Evolutionary conservation across 2,329 filamentous ascomycete genomes (phyloP).

Genomic region (Cladophialophora chaetospira): DNA sequence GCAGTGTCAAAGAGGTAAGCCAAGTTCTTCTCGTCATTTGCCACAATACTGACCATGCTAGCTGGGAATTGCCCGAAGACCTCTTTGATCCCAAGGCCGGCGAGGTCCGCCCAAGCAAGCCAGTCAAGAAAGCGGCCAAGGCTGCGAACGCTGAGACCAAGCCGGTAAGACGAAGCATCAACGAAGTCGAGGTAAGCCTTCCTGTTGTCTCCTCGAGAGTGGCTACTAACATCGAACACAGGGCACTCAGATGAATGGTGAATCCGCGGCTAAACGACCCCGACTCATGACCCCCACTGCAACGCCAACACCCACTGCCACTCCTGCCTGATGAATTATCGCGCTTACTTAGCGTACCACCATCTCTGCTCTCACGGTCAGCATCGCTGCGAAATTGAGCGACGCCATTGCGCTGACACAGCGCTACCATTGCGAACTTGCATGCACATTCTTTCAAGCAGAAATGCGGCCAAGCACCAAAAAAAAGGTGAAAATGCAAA

Average conservation of each 20-base stretch:
- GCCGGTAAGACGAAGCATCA: slow-evolving; percentile 23
- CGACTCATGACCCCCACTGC: slow-evolving; percentile 21
- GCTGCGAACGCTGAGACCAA: slow-evolving; percentile 15
- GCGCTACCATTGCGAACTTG: neutral
- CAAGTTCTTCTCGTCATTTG: neutral
- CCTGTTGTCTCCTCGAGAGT: neutral
- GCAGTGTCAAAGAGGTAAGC: slow-evolving; percentile 84
- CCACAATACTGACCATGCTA: slow-evolving; percentile 42
- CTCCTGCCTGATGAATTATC: slow-evolving; percentile 19
- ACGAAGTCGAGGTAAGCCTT: slow-evolving; percentile 23
- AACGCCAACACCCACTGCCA: slow-evolving; percentile 24
- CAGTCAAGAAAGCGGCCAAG: slow-evolving; percentile 52
- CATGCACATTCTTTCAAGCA: slow-evolving; percentile 6
- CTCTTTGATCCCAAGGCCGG: slow-evolving; percentile 71
- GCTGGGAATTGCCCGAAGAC: slow-evolving; percentile 84
- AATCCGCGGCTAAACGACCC: slow-evolving; percentile 21
- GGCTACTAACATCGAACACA: neutral
- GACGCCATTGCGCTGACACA: neutral
- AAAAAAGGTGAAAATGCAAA: slow-evolving; percentile 30
- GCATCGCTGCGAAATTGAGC: neutral
- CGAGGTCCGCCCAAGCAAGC: slow-evolving; percentile 68
- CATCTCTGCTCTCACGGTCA: neutral
- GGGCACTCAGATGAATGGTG: slow-evolving; percentile 21
- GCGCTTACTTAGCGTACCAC: slow-evolving; percentile 6
- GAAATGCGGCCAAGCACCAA: slow-evolving; percentile 13